Evolutionary conservation across 495 filamentous ascomycete genomes (phyloP).

Genomic region (Penicillium verhagenii): DNA sequence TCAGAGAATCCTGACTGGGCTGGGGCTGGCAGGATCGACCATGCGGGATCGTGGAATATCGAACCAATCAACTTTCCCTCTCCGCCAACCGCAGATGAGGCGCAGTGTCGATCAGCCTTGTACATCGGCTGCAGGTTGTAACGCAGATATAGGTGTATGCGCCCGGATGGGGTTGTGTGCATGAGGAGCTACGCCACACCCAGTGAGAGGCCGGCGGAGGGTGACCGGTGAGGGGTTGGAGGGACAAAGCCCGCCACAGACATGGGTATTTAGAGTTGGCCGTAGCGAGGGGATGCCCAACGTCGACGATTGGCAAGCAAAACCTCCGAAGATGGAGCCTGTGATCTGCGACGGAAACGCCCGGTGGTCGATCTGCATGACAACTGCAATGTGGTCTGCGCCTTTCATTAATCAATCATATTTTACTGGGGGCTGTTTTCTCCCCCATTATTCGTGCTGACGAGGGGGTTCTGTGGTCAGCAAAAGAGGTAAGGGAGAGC

Average conservation of each 20-base stretch:
- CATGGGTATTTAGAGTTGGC: conserved; percentile 33
- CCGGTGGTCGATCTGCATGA: conserved; percentile 33
- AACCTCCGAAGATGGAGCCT: conserved; percentile 31
- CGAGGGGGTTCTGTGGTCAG: no score
- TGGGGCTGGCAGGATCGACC: conserved; percentile 9
- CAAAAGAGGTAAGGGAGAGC: neutral
- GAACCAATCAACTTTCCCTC: conserved; percentile 27
- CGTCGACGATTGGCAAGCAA: conserved; percentile 36
- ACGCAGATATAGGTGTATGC: no score
- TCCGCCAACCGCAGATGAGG: conserved; percentile 29
- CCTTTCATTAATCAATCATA: no score
- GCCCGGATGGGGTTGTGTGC: neutral
- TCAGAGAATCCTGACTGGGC: no score
- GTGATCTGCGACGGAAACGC: conserved; percentile 44
- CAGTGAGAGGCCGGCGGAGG: neutral
- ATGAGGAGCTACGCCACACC: neutral
- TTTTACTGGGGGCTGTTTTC: no score
- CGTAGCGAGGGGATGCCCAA: conserved; percentile 28
- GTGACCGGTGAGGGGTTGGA: neutral
- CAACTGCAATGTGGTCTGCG: neutral
- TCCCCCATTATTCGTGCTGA: no score
- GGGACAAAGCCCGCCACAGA: neutral
- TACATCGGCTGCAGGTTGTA: no score
- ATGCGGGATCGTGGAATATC: conserved; percentile 31
- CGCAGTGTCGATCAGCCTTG: conserved; percentile 31